Evolutionary conservation across 2,329 filamentous ascomycete species (phyloP), one percentile per base, ranked within the genome.

Genomic region (Microsporum audouinii): DNA sequence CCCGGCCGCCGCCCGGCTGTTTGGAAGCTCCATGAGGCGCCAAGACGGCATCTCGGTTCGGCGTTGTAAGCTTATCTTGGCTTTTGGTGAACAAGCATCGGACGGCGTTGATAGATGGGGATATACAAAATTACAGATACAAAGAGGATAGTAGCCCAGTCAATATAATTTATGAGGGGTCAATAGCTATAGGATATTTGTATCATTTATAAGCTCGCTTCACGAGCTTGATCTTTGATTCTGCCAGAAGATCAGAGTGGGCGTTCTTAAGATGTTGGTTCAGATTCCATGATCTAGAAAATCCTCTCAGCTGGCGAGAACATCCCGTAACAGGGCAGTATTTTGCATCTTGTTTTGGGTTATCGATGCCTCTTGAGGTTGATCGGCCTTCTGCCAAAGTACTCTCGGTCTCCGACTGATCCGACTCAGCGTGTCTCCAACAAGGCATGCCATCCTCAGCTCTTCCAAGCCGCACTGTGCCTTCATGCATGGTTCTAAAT

Each of bases 401-500:
- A 17, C 60, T 58, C 27, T 60, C 65, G 5, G 53, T 66, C 5
- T 62, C 41, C 2, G 45, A 41, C 10, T 67, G 65, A 7, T 61
- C 62, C 6, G 65, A 63, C 23, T 73, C 69, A 2, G 73, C 65
- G 5, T 72, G 71, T 31, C 73, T 62, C 66, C 65, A 64, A 34
- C 12, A 31, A 60, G 56, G 49, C 67, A 62, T 61, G 5, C 41
- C 60, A 34, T 65, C 67, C 5, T 68, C 62, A 2, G 70, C 66
- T 41, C 65, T 61, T 2, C 45, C 60, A 3, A 65, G 60, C 3
- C 63, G 53, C 34, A 63, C 14, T 66, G 56, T 59, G 3, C 71
- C 71, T 67, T 80, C 79, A 57, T 76, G 67, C 29, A 89, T 74
- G 0, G 78, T 82, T 29, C 80, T 78, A 61, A 91, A 79, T 1